Base-by-base conservation (phyloP, 306 rosid species). In the Rosa chinensis region DNA sequence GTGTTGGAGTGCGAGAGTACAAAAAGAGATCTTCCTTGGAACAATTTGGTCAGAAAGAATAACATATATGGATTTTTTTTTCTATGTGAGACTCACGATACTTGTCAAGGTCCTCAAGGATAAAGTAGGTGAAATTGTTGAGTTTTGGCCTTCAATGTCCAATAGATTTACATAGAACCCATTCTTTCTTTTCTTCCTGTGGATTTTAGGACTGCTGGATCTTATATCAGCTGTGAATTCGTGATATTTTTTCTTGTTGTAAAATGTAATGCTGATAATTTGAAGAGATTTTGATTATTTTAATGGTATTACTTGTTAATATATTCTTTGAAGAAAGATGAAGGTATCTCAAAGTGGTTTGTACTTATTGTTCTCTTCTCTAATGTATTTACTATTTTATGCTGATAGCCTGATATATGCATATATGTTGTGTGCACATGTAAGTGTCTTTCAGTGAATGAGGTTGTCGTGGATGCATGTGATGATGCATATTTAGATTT, bases 121-220 rank as follows among this genome's bases (percentile, higher is more conserved):
- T 28, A 44, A 62, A 16, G 42, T 73, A 39, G 78, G 14, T 56
- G 40, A 56, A 74, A 59, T 21, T 68, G 16, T n/a, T 74, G 77
- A 35, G 18, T 18, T 39, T 73, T 17, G 64, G 43, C 13, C 21
- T 48, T 47, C 11, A 1, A n/a, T 70, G 37, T 23, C 39, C 5
- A 8, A 45, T 0, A 45, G 28, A 21, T 45, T 44, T 4, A 21
- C 5, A 68, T 1, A 18, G 9, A 68, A 8, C 20, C 28, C 17
- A 4, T 68, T n/a, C 8, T 9, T 61, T 8, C 20, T n/a, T 14
- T 17, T 43, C 73, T 44, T 69, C 5, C 52, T 69, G 37, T 43
- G 50, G 73, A 43, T 43, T 43, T 58, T 21, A 5, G 39, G 74
- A 52, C 73, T n/a, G 11, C 17, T 32, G 37, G 37, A 2, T 32